Conservation (phyloP, 2,329 filamentous ascomycete genomes). For the Cryphonectria naterciae region DNA sequence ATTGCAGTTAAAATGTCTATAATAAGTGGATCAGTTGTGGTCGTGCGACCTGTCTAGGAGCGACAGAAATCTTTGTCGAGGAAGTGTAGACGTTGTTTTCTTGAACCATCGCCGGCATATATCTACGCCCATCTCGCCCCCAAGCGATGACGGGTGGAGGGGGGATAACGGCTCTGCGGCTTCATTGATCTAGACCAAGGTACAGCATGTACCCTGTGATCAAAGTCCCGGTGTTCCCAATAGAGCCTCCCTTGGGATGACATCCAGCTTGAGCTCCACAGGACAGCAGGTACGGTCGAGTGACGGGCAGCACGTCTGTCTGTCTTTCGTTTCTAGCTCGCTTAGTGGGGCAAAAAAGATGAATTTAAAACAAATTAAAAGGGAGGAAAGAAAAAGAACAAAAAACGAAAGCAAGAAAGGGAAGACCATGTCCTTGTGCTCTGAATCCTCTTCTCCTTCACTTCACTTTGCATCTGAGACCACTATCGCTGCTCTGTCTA, state of each 20-base stretch:
- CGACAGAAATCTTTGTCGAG: background rate
- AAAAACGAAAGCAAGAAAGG: background rate
- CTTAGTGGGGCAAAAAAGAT: background rate
- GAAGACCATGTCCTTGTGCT: background rate
- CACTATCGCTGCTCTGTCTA: background rate
- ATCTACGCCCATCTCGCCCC: background rate
- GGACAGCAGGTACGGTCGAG: too few relatives aligned
- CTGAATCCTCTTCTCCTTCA: background rate
- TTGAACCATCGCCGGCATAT: background rate
- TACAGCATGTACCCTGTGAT: background rate
- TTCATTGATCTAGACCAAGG: background rate
- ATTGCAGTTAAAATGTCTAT: constrained; percentile 2
- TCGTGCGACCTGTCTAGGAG: background rate
- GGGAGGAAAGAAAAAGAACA: background rate
- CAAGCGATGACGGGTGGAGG: background rate
- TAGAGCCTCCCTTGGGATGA: background rate
- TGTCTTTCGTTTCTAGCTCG: background rate
- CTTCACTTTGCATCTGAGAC: background rate
- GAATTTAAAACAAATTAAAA: background rate
- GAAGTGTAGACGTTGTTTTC: background rate
- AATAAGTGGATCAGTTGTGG: background rate
- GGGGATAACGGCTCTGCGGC: background rate
- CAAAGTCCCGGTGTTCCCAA: background rate
- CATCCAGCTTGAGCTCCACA: too few relatives aligned
- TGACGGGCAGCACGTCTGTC: background rate